These are phyloP conservation scores for Candida nonsorbophila DNA, from an alignment of 805 yeast species.

Conservation along the genomic window DNA sequence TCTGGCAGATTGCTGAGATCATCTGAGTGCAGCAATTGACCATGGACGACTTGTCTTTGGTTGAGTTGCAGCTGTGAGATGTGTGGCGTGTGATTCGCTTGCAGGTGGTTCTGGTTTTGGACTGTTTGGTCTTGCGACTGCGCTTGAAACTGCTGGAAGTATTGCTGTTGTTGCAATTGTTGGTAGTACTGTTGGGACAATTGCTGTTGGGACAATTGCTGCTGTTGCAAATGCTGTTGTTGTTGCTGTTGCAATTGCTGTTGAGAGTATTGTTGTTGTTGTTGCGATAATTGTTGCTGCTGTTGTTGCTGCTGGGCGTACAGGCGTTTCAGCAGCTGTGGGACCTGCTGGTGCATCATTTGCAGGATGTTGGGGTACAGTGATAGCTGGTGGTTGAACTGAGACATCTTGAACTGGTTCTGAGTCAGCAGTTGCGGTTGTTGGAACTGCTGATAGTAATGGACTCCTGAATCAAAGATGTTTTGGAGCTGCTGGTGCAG, in stretches of 20 bases:
- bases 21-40: too few relatives aligned
- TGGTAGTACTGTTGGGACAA: conserved; percentile 5
- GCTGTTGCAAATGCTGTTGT: conserved; percentile 10
- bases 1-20: conserved; percentile 4
- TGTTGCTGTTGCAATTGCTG: conserved; percentile 6
- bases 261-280: conserved; percentile 2
- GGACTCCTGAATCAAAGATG: too few relatives aligned
- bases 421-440: conserved; percentile 1
- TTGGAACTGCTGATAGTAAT: not conserved
- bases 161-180: conserved; percentile 6
- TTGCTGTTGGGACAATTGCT: conserved; percentile 8
- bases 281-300: conserved; percentile 8
- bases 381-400: not conserved
- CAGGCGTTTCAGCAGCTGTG: not conserved
- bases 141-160: conserved; percentile 4
- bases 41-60: too few relatives aligned
- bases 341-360: conserved; percentile 1
- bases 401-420: too few relatives aligned
- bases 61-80: too few relatives aligned
- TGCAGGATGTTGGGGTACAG: not conserved
- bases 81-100: too few relatives aligned
- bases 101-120: conserved; percentile 3
- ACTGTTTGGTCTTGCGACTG: conserved; percentile 6
- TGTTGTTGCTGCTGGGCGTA: conserved; percentile 6
- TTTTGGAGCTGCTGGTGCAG: too few relatives aligned